phyloP scores from a whole-genome alignment of 177 flowering plant genomes.

The Tripterygium wilfordii region DNA sequence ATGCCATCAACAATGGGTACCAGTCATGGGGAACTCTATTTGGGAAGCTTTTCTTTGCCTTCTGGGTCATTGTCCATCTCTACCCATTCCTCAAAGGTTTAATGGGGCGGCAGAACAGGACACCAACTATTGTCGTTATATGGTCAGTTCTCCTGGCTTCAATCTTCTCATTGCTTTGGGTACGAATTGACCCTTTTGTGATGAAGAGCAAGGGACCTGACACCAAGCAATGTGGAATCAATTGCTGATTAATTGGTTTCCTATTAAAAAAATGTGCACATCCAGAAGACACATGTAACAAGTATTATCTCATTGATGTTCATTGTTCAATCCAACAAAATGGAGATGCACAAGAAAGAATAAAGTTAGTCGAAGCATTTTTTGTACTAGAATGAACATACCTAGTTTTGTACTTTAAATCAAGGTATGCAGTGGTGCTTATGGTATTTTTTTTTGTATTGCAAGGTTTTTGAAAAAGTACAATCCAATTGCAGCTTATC shows the following conservation, averaged over 20 bases:
- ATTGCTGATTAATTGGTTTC: constrained; percentile 34
- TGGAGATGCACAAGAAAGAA: constrained; percentile 15
- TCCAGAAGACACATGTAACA: constrained; percentile 11
- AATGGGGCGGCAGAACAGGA: constrained; percentile 86
- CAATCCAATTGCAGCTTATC: no score
- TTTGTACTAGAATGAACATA: constrained; percentile 16
- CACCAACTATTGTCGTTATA: constrained; percentile 86
- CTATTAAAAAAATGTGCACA: constrained; percentile 4
- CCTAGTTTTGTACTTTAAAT: constrained; percentile 22
- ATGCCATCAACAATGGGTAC: constrained; percentile 87
- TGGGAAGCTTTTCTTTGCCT: constrained; percentile 85
- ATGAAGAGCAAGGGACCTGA: constrained; percentile 62
- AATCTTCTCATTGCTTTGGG: constrained; percentile 93
- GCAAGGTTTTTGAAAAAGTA: no score
- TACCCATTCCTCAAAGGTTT: constrained; percentile 96
- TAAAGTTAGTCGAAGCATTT: constrained; percentile 18
- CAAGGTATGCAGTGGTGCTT: not conserved
- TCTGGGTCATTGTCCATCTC: constrained; percentile 92
- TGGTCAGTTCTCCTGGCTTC: constrained; percentile 93
- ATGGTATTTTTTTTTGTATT: not conserved
- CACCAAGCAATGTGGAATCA: constrained; percentile 52
- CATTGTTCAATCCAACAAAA: constrained; percentile 10
- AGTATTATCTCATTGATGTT: no score
- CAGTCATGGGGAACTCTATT: constrained; percentile 86
- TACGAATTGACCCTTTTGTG: constrained; percentile 67